Conservation (phyloP, 1,284 basidiomycete species). For the Puccinia triticina region DNA sequence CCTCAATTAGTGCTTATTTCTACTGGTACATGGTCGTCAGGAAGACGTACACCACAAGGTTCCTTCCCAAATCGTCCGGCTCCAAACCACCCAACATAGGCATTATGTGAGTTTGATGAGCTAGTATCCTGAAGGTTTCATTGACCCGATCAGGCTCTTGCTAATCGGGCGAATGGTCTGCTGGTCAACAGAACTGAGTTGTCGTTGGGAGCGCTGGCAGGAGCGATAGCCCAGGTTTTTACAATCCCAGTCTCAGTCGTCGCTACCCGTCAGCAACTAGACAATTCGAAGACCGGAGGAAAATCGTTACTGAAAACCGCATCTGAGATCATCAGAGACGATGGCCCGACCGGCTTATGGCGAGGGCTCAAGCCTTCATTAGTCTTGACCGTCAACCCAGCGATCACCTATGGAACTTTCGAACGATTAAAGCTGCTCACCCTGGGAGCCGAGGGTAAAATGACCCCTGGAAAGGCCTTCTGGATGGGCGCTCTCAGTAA, state of each 20-base stretch:
- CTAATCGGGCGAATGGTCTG: constrained; percentile 67
- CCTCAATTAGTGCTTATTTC: constrained; percentile 86
- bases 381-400: constrained; percentile 89
- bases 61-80: constrained; percentile 51
- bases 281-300: constrained; percentile 65
- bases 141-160: background rate
- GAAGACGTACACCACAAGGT: constrained; percentile 67
- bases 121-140: background rate
- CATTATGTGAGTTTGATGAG: constrained; percentile 10
- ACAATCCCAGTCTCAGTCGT: constrained; percentile 98
- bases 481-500: constrained; percentile 90
- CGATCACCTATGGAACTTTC: constrained; percentile 96
- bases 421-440: constrained; percentile 78
- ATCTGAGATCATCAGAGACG: constrained; percentile 84
- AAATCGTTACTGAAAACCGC: constrained; percentile 73
- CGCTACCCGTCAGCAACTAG: constrained; percentile 93
- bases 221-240: constrained; percentile 93
- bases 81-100: constrained; percentile 18
- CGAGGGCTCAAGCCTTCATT: constrained; percentile 87
- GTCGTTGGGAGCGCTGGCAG: constrained; percentile 84
- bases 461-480: constrained; percentile 81
- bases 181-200: constrained; percentile 68
- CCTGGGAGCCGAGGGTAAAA: constrained; percentile 65
- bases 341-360: constrained; percentile 90
- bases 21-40: constrained; percentile 96